Base-by-base conservation (phyloP, 2,329 filamentous ascomycete genomes). In the Juglanconis oblonga region DNA sequence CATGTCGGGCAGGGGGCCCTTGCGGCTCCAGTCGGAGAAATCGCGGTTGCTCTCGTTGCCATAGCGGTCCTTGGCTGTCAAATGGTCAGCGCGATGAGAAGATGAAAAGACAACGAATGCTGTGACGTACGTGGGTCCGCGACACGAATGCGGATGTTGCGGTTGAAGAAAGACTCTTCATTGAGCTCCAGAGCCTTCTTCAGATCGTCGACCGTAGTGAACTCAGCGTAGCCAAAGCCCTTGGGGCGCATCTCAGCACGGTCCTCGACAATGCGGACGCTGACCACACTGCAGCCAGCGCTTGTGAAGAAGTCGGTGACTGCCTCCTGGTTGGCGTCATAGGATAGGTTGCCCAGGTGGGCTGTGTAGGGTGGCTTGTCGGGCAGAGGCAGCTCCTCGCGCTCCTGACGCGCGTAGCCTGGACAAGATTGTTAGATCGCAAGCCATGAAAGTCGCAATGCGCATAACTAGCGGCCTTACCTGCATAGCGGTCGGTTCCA, bases 151-250 rank as follows among this genome's bases (percentile, higher is more conserved):
- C 92, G 88, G 74, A 99, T 92, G 72, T 88, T 90, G 67, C 95
- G 89, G 68, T 92, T 92, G 74, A 96, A 89, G 75, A 98, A 93
- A 61, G 86, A 87, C 63, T 86, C 82, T 69, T 92, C 91, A 70
- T 93, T 93, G 64, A 95, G 84, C 61, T 87, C 86, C 65, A 99
- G 84, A 59, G 95, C 95, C 77, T 92, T 89, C 81, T 96, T 96
- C 70, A 99, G 81, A 62, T 94, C 94, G 53, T 98, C 94, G 49
- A 95, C 79, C 55, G 87, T 88, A 66, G 83, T 87, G 71, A 99
- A 99, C 76, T 99, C 95, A 66, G 96, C 94, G 74, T 99, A 99
- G 64, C 94, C 95, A 70, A 99, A 99, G 52, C 95, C 95, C 81
- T 99, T 99, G 66, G 95, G 95, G 71, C 93, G 92, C 76, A 89